These are phyloP conservation scores for Albugo candida DNA, from an alignment of 352 stramenopile species.

Conservation along the genomic window DNA sequence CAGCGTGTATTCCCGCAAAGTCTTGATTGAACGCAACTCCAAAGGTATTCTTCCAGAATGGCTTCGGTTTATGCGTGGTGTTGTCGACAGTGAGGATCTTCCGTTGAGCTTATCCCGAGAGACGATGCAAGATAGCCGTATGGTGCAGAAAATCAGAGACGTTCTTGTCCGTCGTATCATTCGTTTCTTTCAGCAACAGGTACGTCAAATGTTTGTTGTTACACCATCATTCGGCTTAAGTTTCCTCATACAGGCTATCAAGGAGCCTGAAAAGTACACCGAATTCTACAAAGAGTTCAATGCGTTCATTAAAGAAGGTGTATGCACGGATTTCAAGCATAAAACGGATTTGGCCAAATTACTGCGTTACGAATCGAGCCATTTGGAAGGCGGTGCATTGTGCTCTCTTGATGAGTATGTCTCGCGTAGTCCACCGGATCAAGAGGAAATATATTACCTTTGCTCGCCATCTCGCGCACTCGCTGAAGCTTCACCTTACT, in stretches of 20 bases:
- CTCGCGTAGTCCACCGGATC: constrained; percentile 83
- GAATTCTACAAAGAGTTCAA: constrained; percentile 97
- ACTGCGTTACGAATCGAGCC: constrained; percentile 95
- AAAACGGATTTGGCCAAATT: constrained; percentile 91
- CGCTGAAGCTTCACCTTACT: constrained; percentile 94
- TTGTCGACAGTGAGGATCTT: constrained; percentile 96
- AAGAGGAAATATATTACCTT: constrained; percentile 99
- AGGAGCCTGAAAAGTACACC: constrained; percentile 93
- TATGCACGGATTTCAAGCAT: constrained; percentile 88
- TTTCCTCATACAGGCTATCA: constrained; percentile 37
- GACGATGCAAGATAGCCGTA: constrained; percentile 95
- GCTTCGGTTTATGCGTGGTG: constrained; percentile 82
- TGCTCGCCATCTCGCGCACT: constrained; percentile 89
- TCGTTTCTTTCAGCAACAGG: constrained; percentile 62
- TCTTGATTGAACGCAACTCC: constrained; percentile 97
- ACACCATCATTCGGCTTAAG: background rate
- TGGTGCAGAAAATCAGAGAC: constrained; percentile 93
- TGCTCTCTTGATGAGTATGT: constrained; percentile 98
- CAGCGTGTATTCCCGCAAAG: constrained; percentile 96
- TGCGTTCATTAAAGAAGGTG: constrained; percentile 96
- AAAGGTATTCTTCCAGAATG: constrained; percentile 96
- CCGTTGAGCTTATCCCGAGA: constrained; percentile 97
- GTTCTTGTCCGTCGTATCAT: constrained; percentile 90
- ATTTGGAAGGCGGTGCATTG: constrained; percentile 78
- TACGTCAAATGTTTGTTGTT: constrained; percentile 6